Evolutionary conservation across 2,329 filamentous ascomycete genomes (phyloP), one percentile per base, ranked within the genome.

Genomic region (Paecilomyces sp.): DNA sequence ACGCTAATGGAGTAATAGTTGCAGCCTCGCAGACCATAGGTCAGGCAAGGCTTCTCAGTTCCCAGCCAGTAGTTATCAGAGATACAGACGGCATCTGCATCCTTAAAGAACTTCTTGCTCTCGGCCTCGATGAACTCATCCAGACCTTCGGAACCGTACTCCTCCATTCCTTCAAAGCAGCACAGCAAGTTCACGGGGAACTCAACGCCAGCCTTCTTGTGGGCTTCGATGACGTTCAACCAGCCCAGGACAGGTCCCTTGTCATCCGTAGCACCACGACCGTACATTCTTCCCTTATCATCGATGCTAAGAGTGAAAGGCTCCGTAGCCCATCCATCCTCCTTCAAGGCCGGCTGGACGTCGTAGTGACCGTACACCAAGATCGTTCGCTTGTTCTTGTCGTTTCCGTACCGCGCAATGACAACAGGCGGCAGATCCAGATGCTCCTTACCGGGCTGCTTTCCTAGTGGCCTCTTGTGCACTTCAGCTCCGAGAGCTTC

Each of bases 111-210:
- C 69, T 90, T 89, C 80, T 95, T 91, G 66, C 89, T 92, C 79
- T 99, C 94, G 54, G 85, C 88, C 66, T 89, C 83, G 77, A 99
- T 97, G 66, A 97, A 89, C 68, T 96, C 93, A 71, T 99, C 94
- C 58, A 99, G 83, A 41, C 94, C 94, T 74, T 97, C 93, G 0
- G 92, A 97, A 56, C 94, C 94, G 74, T 96, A 96, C 80, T 99
- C 94, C 80, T 99, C 94, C 94, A 99, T 99, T 55, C 94, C 94
- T 82, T 99, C 94, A 69, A 99, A 97, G 82, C 94, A 99, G 91
- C 97, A 97, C 65, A 99, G 85, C 66, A 99, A 83, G 80, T 99
- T 99, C 71, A 99, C 94, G 8, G 94, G 94, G 74, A 99, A 91
- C 57, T 97, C 93, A 54, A 97, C 82, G 60, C 91, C 91, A 36